Conservation (phyloP, 2,329 filamentous ascomycete species). For the Sarocladiaceae sp. region DNA sequence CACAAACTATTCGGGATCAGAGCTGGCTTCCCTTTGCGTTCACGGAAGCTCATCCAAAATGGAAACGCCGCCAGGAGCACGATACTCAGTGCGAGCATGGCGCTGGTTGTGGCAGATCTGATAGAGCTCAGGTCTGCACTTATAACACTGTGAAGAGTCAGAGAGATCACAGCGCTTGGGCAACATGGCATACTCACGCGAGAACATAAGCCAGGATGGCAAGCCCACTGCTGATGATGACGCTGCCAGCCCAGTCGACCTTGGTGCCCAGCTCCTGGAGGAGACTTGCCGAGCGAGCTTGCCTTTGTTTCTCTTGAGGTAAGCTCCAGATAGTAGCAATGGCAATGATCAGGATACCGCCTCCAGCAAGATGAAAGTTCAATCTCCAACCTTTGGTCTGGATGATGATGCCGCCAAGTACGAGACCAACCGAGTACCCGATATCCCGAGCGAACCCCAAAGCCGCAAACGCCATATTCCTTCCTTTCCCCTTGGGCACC, state of each 20-base stretch:
- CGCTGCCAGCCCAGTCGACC: constrained; percentile 48
- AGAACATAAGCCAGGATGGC: constrained; percentile 46
- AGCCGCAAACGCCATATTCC: constrained; percentile 37
- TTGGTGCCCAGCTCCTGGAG: constrained; percentile 26
- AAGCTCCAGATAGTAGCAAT: constrained; percentile 29
- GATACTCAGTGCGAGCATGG: neutral
- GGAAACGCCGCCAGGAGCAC: neutral
- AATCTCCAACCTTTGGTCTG: constrained; percentile 42
- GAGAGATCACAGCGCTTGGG: neutral
- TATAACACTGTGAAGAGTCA: neutral
- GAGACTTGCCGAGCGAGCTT: constrained; percentile 18
- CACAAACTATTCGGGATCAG: constrained; percentile 1
- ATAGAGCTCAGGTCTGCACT: neutral
- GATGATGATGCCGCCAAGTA: constrained; percentile 42
- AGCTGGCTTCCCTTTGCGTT: neutral
- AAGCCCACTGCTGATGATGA: constrained; percentile 36
- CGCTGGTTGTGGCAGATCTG: neutral
- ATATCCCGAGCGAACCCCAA: constrained; percentile 39
- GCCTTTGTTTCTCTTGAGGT: constrained; percentile 18
- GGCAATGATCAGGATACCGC: constrained; percentile 30
- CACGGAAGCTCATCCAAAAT: neutral
- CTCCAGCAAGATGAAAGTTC: constrained; percentile 33
- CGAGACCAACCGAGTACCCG: constrained; percentile 42
- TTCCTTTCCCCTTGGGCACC: constrained; percentile 26
- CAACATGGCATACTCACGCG: constrained; percentile 14